Evolutionary conservation across 176 grass and related monocot species (phyloP).

Genomic region (Alopecurus myosuroides): DNA sequence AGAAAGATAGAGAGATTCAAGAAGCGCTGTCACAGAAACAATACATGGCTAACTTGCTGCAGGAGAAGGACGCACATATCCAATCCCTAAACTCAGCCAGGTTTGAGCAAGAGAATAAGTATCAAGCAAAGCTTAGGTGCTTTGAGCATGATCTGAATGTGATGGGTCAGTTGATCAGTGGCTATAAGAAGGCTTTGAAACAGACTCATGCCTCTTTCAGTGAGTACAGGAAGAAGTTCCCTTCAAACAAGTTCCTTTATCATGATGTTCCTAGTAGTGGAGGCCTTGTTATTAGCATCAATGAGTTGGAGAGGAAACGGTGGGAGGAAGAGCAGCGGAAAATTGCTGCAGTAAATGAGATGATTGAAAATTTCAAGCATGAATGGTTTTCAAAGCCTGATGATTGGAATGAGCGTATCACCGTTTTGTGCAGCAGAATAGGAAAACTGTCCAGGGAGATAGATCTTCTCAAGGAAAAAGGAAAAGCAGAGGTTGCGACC

Average conservation of each 20-base stretch:
- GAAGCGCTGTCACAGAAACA: constrained; percentile 45
- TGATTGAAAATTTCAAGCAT: constrained; percentile 42
- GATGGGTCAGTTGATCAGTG: constrained; percentile 51
- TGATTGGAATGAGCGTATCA: not conserved
- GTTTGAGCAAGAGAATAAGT: constrained; percentile 60
- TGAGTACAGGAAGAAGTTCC: constrained; percentile 63
- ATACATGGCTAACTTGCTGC: constrained; percentile 33
- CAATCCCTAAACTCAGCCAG: constrained; percentile 49
- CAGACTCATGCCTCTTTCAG: constrained; percentile 37
- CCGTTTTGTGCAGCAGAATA: constrained; percentile 2
- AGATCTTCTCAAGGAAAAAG: constrained; percentile 42
- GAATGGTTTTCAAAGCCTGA: constrained; percentile 47
- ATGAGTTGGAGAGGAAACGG: constrained; percentile 58
- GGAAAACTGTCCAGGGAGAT: constrained; percentile 24
- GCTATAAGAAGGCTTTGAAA: constrained; percentile 60
- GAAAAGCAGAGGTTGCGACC: constrained; percentile 25
- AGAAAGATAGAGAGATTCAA: constrained; percentile 54
- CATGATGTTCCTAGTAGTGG: constrained; percentile 46
- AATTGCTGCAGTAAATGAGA: constrained; percentile 9
- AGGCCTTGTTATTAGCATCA: constrained; percentile 61
- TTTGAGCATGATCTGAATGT: constrained; percentile 76
- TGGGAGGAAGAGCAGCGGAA: constrained; percentile 43
- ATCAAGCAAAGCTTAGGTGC: constrained; percentile 49
- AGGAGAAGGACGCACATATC: constrained; percentile 59
- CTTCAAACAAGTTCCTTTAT: constrained; percentile 52